phyloP scores from a whole-genome alignment of 345 rosid species.

The Citrus medica region DNA sequence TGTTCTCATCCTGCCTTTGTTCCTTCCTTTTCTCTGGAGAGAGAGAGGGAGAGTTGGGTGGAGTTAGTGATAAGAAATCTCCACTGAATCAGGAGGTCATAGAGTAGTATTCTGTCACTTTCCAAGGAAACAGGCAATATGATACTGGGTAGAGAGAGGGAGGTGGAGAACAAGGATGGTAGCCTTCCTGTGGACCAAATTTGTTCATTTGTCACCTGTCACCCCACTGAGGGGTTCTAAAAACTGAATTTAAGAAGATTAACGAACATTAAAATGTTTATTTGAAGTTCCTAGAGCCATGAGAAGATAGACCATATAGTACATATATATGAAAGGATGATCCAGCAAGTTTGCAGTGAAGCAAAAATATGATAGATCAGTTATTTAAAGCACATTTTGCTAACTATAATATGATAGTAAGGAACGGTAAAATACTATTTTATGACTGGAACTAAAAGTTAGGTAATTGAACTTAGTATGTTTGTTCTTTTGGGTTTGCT shows the following conservation, averaged over 20 bases:
- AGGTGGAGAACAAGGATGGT: neutral
- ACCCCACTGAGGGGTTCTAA: neutral
- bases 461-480: neutral
- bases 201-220: neutral
- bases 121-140: neutral
- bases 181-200: neutral
- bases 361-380: neutral
- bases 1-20: neutral
- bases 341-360: neutral
- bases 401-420: neutral
- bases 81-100: neutral
- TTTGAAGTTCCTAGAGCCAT: neutral
- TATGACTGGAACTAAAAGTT: neutral
- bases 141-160: neutral
- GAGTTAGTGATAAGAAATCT: neutral
- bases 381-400: neutral
- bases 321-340: neutral
- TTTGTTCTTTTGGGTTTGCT: neutral
- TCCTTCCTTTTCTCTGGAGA: neutral
- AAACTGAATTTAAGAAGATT: neutral
- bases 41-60: neutral
- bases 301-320: neutral
- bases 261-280: neutral
- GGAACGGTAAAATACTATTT: neutral
- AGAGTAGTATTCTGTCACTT: neutral